Percentiles rank a stretch among this genome's conserved stretches.
Evolutionary conservation across 345 rosid species (phyloP).

Genomic region (Hevea brasiliensis): DNA sequence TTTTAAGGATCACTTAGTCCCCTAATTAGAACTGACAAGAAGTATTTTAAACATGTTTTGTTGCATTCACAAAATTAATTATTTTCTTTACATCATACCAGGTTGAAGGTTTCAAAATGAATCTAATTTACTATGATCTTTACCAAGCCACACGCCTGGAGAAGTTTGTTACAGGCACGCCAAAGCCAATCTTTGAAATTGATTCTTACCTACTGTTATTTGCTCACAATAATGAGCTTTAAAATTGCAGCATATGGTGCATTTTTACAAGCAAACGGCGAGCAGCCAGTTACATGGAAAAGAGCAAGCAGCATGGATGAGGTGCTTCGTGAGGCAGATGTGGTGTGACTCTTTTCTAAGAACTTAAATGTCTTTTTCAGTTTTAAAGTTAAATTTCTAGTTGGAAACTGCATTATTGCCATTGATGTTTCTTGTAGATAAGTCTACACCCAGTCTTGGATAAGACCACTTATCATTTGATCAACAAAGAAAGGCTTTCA

Average conservation of each 20-base stretch:
- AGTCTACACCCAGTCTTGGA: conserved; percentile 95
- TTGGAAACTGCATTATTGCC: conserved; percentile 1
- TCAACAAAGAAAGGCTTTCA: conserved; percentile 89
- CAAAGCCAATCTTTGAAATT: background rate
- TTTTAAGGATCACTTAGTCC: too few species aligned
- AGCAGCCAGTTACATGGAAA: conserved; percentile 85
- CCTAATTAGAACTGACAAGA: too few species aligned
- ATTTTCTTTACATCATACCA: conserved; percentile 20
- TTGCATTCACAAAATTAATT: background rate
- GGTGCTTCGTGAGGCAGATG: conserved; percentile 84
- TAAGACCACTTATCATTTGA: conserved; percentile 91
- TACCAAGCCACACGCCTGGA: conserved; percentile 94
- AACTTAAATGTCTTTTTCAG: background rate
- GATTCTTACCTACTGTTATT: background rate
- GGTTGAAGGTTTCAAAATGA: conserved; percentile 98
- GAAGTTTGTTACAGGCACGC: conserved; percentile 83
- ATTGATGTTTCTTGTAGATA: conserved; percentile 51
- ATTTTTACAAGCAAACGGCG: conserved; percentile 81
- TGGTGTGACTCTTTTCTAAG: conserved; percentile 45
- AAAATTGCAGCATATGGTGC: conserved; percentile 66
- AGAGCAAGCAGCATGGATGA: conserved; percentile 89
- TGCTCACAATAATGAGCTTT: conserved; percentile 12
- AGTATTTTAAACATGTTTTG: background rate
- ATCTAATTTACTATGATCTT: conserved; percentile 86
- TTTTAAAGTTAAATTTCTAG: conserved; percentile 4